Percentiles rank a stretch among this genome's conserved stretches.
Evolutionary conservation across 306 rosid species (phyloP).

Genomic region (Carpinus fangiana): DNA sequence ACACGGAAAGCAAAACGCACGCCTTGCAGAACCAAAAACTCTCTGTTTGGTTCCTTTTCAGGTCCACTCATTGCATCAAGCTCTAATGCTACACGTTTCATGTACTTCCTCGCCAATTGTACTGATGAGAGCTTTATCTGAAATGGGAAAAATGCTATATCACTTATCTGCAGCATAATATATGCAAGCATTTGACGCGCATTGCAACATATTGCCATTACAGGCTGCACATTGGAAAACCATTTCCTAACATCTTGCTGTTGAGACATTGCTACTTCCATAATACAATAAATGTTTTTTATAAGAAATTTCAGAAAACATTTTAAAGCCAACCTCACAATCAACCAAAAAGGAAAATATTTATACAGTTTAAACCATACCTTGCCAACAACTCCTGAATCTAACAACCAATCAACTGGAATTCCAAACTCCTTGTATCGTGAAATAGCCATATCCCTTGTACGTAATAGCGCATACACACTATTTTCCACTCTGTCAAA

Average conservation of each 20-base stretch:
- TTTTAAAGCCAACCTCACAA: background rate
- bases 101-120: constrained; percentile 83
- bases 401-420: constrained; percentile 86
- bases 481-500: constrained; percentile 83
- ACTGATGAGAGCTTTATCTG: constrained; percentile 96
- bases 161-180: constrained; percentile 18
- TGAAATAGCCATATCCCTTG: constrained; percentile 96
- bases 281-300: background rate
- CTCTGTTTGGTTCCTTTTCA: constrained; percentile 86
- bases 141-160: constrained; percentile 16
- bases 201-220: too few species aligned
- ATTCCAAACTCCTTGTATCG: constrained; percentile 91
- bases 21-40: constrained; percentile 80
- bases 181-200: background rate
- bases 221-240: too few species aligned
- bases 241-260: background rate
- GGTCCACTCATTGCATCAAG: constrained; percentile 76
- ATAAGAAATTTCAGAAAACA: background rate
- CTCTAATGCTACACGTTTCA: constrained; percentile 87
- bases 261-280: background rate
- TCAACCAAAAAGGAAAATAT: background rate
- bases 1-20: constrained; percentile 94
- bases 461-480: constrained; percentile 82
- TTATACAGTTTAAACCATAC: constrained; percentile 40
- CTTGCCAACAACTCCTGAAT: constrained; percentile 97